Evolutionary conservation across 306 rosid genomes (phyloP).

Genomic region (Medicago ruthenica): DNA sequence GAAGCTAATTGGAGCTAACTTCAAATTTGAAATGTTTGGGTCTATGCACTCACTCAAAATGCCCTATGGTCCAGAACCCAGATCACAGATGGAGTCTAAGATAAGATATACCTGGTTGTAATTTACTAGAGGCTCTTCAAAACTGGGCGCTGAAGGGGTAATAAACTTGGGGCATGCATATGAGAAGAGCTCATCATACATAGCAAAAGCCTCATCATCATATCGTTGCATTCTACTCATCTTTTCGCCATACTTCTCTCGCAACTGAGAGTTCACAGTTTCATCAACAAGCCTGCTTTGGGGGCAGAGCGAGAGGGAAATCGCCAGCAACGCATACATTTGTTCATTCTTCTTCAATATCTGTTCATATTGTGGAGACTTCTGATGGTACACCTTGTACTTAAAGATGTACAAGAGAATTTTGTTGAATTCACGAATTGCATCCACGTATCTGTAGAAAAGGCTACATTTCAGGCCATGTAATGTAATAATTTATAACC

Average conservation of each 20-base stretch:
- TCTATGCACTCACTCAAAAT: slow-evolving; percentile 9
- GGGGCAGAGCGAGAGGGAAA: slow-evolving; percentile 91
- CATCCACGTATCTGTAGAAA: slow-evolving; percentile 79
- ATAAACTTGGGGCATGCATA: slow-evolving; percentile 99
- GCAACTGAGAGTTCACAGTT: slow-evolving; percentile 86
- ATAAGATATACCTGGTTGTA: slow-evolving; percentile 81
- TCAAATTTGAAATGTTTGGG: neutral
- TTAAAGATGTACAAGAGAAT: slow-evolving; percentile 81
- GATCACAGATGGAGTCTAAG: slow-evolving; percentile 5
- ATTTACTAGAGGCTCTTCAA: slow-evolving; percentile 92
- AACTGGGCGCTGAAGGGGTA: slow-evolving; percentile 95
- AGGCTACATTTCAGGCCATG: slow-evolving; percentile 3
- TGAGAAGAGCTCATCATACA: slow-evolving; percentile 96
- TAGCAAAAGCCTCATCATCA: slow-evolving; percentile 92
- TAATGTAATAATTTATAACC: neutral
- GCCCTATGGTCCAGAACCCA: neutral
- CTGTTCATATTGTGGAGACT: slow-evolving; percentile 95
- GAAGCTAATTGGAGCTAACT: neutral
- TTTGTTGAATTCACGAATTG: slow-evolving; percentile 89
- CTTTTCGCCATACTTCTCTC: slow-evolving; percentile 97
- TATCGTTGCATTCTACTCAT: slow-evolving; percentile 92
- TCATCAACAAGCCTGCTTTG: slow-evolving; percentile 88
- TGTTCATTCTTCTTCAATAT: slow-evolving; percentile 96
- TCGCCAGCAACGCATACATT: slow-evolving; percentile 98
- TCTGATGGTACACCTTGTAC: slow-evolving; percentile 83